Evolutionary conservation across 2,329 filamentous ascomycete species (phyloP), one percentile per base, ranked within the genome.

Genomic region (Tricladium varicosporioides): DNA sequence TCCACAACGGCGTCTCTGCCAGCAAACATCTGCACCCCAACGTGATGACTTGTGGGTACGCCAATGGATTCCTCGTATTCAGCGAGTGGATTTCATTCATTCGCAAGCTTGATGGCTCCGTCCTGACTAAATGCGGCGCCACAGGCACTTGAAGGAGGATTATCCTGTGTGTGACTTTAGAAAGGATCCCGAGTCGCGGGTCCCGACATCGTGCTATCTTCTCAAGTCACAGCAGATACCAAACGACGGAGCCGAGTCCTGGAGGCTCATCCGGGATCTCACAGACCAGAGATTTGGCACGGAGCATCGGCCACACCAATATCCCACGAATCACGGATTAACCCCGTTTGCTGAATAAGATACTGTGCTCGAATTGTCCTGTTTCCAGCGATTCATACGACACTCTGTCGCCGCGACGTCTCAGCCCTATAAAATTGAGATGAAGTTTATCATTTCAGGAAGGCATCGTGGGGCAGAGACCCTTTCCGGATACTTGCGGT

Each of bases 341-440:
- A 14, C 18, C n/a, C 27, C 11, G 13, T 9, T 16, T 32, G 13
- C 5, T 31, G 33, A 43, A 14, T 18, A 40, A 40, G n/a, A 46
- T 15, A 43, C 16, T 11, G 51, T 53, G 27, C 22, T 36, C 9
- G 9, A n/a, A n/a, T 15, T 8, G 27, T 32, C 18, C 51, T 36
- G 15, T 27, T 53, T 53, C 32, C 48, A 53, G 15, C 19, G 15
- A 44, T 52, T 40, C 16, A 27, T n/a, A 46, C 51, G 43, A 33
- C 11, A 8, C 18, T 40, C 36, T 53, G 40, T 19, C 43, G 15
- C 43, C 22, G n/a, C 43, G 42, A 27, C 53, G 53, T 56, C 53
- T 56, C 53, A 56, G 53, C 53, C 53, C 53, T 56, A 56, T 42
- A 43, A 40, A 56, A 45, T 3, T 16, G 42, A 54, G 45, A 46